Evolutionary conservation across 2,329 filamentous ascomycete species (phyloP), one percentile per base, ranked within the genome.

Genomic region (Phyllosticta paracitricarpa): DNA sequence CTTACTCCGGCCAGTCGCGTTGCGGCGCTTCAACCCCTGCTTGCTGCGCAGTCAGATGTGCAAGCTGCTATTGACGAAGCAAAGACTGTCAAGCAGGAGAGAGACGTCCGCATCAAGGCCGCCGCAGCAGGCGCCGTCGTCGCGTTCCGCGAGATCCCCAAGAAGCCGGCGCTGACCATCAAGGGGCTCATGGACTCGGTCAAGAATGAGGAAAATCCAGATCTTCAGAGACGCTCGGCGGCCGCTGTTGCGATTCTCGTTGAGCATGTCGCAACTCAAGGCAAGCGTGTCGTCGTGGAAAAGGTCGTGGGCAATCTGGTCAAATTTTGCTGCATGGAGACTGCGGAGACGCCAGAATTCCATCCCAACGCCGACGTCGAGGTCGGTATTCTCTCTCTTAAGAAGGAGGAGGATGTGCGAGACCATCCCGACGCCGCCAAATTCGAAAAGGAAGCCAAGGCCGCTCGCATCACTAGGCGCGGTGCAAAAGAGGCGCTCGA

Each of bases 161-260:
- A 96, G 82, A 97, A 96, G 72, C 91, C 93, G 9, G 91, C 90
- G 64, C 84, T 87, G 19, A 85, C 96, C 12, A 99, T 99, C 76
- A 97, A 96, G 76, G 90, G 87, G 2, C 89, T 99, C 75, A 99
- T 99, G 94, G 94, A 99, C 73, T 97, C 93, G 69, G 84, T 99
- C 70, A 99, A 97, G 76, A 87, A 86, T 48, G 95, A 99, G 71
- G 94, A 97, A 68, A 97, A 95, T 69, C 76, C 88, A 28, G 89
- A 94, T 66, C 80, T 99, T 1, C 94, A 99, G 72, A 85, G 84
- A 67, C 88, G 93, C 25, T 96, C 93, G 28, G 90, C 92, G 1
- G 84, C 84, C 14, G 92, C 91, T 2, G 89, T 99, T 58, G 90
- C 91, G 5, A 84, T 83, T 51, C 84, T 97, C 22, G 87, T 99